phyloP scores from a whole-genome alignment of 2,329 filamentous ascomycete genomes.

The Microcyclospora pomicola region DNA sequence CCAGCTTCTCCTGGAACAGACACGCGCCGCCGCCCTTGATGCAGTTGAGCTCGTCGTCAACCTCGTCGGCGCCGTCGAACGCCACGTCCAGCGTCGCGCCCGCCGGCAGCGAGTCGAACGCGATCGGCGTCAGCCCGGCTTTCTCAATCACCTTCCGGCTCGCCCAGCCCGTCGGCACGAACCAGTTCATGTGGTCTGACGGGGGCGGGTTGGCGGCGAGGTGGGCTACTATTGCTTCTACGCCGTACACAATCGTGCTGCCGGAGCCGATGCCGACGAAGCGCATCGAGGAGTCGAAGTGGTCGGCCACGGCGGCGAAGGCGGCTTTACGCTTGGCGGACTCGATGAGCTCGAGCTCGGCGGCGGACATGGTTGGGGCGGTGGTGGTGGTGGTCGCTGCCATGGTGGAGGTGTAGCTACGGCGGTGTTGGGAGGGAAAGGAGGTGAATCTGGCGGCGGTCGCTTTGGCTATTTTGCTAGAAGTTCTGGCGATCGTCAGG shows the following conservation, averaged over 20 bases:
- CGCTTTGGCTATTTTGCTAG: too few relatives aligned
- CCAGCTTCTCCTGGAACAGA: constrained; percentile 93
- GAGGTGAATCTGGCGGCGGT: too few relatives aligned
- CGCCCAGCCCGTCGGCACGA: constrained; percentile 85
- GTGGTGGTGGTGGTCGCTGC: constrained; percentile 1
- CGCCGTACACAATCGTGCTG: constrained; percentile 71
- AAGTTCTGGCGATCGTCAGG: too few relatives aligned
- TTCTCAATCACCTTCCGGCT: constrained; percentile 72
- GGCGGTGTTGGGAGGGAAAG: too few relatives aligned
- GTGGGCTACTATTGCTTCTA: constrained; percentile 58
- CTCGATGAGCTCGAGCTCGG: constrained; percentile 36
- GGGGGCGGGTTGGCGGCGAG: constrained; percentile 29
- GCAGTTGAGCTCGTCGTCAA: constrained; percentile 85
- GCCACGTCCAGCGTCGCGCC: constrained; percentile 63
- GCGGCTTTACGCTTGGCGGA: constrained; percentile 63
- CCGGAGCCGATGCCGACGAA: constrained; percentile 71
- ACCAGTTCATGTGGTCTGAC: constrained; percentile 53
- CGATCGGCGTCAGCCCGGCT: constrained; percentile 62
- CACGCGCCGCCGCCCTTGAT: constrained; percentile 98
- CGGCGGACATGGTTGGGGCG: neutral
- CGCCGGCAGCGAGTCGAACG: constrained; percentile 59
- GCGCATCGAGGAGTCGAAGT: constrained; percentile 49
- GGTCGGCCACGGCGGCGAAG: constrained; percentile 57
- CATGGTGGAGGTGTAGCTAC: too few relatives aligned
- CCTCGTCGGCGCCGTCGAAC: constrained; percentile 95